Percentiles rank a stretch among this genome's conserved stretches.
These are phyloP conservation scores for Kluyveromyces dobzhanskii DNA, from an alignment of 805 yeast species.

Conservation along the genomic window DNA sequence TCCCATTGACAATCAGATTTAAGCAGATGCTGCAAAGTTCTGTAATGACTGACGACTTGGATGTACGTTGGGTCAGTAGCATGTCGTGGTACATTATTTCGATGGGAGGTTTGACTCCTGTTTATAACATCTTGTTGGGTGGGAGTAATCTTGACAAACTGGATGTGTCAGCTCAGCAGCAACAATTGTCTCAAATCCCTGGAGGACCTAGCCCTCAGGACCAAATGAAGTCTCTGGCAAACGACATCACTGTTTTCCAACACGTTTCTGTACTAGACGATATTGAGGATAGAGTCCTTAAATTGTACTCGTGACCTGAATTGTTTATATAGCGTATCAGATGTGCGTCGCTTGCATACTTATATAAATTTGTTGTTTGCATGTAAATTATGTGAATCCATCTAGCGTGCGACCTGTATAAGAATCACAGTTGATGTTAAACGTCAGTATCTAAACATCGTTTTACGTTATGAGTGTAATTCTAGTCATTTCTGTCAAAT, in stretches of 20 bases:
- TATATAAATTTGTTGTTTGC: too few species aligned
- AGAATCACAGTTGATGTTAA: too few species aligned
- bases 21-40: conserved; percentile 90
- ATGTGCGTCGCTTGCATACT: too few species aligned
- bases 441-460: too few species aligned
- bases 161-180: conserved; percentile 20
- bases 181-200: conserved; percentile 34
- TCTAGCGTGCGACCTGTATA: too few species aligned
- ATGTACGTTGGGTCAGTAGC: conserved; percentile 86
- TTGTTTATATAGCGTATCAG: too few species aligned
- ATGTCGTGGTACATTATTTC: conserved; percentile 95
- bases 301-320: conserved; percentile 9
- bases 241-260: conserved; percentile 55
- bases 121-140: conserved; percentile 56
- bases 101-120: conserved; percentile 72
- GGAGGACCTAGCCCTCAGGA: conserved; percentile 58
- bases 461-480: too few species aligned
- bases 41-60: conserved; percentile 72
- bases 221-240: conserved; percentile 61
- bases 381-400: too few species aligned
- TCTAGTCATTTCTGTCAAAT: too few species aligned
- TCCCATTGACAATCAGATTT: conserved; percentile 82
- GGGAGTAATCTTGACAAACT: conserved; percentile 22
- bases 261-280: conserved; percentile 50
- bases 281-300: conserved; percentile 51